Conservation (phyloP, 768 basidiomycete species). For the Neoboletus brunneissimus region DNA sequence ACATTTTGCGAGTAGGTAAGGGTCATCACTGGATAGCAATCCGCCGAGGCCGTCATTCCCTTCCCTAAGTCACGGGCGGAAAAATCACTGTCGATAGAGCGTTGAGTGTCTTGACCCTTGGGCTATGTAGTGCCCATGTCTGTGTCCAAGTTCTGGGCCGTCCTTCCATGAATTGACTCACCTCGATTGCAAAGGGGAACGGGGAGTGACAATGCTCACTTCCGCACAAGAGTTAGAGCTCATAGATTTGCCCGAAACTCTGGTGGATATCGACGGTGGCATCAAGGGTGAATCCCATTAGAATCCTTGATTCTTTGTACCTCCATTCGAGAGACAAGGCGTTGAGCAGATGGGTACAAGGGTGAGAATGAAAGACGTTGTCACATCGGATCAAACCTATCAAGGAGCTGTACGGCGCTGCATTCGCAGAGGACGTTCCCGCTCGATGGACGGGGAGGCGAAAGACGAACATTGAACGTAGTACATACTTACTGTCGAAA, state of each 20-base stretch:
- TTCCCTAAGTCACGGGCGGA: neutral
- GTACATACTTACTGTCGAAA: neutral
- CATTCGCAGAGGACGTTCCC: neutral
- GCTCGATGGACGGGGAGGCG: neutral
- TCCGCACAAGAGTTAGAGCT: neutral
- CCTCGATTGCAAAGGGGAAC: neutral
- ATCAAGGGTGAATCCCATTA: too few species aligned
- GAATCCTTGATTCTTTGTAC: too few species aligned
- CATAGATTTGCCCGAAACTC: neutral
- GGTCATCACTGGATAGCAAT: neutral
- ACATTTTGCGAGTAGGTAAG: neutral
- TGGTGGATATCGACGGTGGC: too few species aligned
- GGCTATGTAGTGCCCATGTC: neutral
- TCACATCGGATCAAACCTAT: neutral
- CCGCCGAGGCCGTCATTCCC: too few species aligned
- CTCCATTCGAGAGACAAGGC: too few species aligned
- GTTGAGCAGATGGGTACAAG: too few species aligned
- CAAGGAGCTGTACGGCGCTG: neutral
- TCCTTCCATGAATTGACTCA: neutral
- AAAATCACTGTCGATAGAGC: neutral
- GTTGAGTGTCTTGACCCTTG: too few species aligned
- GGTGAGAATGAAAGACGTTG: neutral
- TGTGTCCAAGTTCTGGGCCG: neutral
- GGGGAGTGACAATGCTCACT: neutral
- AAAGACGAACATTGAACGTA: neutral